Base-by-base conservation (phyloP, 768 basidiomycete genomes). In the Rickenella mellea region DNA sequence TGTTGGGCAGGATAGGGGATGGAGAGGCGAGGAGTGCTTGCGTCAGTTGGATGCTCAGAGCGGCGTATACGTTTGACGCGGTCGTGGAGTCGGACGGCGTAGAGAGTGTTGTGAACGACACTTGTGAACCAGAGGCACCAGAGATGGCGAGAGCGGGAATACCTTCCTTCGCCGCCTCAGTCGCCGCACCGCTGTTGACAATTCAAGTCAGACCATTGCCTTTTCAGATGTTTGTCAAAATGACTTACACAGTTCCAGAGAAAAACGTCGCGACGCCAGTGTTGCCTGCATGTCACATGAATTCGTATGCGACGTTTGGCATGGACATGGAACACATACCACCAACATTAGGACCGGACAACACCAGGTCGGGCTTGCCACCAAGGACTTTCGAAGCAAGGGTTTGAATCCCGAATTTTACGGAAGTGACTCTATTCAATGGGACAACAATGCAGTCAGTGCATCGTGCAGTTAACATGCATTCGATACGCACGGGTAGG, bases 1-100 rank as follows among this genome's bases (percentile, higher is more conserved):
- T 62, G 0, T 55, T 17, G 1, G 73, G 74, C 14, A 73, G 62
- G 41, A 70, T 54, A 1, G 67, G 64, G 1, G 48, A 54, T n/a
- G 42, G 42, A 12, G 47, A 25, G 5, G 44, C 36, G 48, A 57
- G 45, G 27, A 56, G 46, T 22, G 48, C 40, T 15, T n/a, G 4
- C 7, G 51, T 42, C 48, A 55, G 48, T 14, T 36, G 47, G 6
- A 48, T 41, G 20, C 54, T 51, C 36, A 55, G 48, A 5, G 20
- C 17, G 21, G 52, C 51, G 49, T 59, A 54, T 8, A 48, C 48
- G 30, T 37, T 38, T 15, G 47, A 20, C 9, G 53, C 50, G 39
- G 42, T 46, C 31, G 40, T 27, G 33, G 33, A 36, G 10, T 17
- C 33, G 33, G 33, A 36, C 4, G 33, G 33, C 19, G 33, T 36